Evolutionary conservation across 495 filamentous ascomycete species (phyloP).

Genomic region (Penicillium crystallinum): DNA sequence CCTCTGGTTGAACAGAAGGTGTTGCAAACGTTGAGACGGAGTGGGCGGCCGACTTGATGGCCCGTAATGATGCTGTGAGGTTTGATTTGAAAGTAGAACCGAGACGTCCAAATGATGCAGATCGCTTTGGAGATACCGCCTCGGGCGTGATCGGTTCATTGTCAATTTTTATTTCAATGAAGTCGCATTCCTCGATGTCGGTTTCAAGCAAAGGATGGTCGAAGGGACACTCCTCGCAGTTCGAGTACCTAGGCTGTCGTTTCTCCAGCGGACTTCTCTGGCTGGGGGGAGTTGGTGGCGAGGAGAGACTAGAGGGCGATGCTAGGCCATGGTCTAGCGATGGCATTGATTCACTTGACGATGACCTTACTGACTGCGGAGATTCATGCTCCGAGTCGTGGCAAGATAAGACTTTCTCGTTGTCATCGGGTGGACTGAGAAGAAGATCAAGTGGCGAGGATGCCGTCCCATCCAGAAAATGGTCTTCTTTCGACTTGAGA

Average conservation of each 20-base stretch:
- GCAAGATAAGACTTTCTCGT: conserved; percentile 25
- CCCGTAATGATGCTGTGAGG: conserved; percentile 83
- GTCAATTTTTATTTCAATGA: conserved; percentile 16
- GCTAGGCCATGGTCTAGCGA: conserved; percentile 54
- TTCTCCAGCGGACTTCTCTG: conserved; percentile 39
- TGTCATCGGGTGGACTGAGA: conserved; percentile 43
- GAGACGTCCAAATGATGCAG: conserved; percentile 27
- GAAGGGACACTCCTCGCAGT: conserved; percentile 47
- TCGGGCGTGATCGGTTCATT: conserved; percentile 17
- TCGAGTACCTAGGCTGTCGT: conserved; percentile 37
- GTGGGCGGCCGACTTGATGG: conserved; percentile 77
- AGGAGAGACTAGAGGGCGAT: conserved; percentile 39
- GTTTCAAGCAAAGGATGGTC: conserved; percentile 53
- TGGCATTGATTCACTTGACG: conserved; percentile 58
- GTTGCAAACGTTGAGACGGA: conserved; percentile 73
- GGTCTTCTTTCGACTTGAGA: conserved; percentile 30
- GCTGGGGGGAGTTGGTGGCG: conserved; percentile 31
- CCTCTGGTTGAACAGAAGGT: conserved; percentile 73
- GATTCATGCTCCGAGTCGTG: conserved; percentile 39
- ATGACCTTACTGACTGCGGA: conserved; percentile 44
- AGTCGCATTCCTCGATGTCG: conserved; percentile 29
- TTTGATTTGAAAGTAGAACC: conserved; percentile 80
- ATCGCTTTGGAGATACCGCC: conserved; percentile 17
- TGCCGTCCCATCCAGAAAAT: conserved; percentile 21
- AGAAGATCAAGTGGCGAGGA: conserved; percentile 40